Evolutionary conservation across 2,329 filamentous ascomycete genomes (phyloP).

Genomic region (Fusarium brachygibbosum): DNA sequence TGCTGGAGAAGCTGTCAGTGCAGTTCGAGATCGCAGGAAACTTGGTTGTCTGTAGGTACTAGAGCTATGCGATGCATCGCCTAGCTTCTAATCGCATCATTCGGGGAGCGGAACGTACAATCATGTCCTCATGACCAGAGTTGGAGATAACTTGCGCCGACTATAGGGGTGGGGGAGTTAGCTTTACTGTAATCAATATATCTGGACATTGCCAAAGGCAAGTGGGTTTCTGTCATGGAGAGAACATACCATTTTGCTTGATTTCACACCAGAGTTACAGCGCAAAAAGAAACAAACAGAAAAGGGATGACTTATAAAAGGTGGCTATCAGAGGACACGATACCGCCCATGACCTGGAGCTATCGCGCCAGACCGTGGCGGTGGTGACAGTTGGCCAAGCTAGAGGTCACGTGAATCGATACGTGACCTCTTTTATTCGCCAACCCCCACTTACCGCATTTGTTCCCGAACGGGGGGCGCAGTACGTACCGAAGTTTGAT

Average conservation of each 20-base stretch:
- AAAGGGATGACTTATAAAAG: constrained; percentile 32
- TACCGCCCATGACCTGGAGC: constrained; percentile 48
- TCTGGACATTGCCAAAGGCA: not conserved
- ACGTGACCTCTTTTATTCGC: constrained; percentile 23
- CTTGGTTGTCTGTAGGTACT: not conserved
- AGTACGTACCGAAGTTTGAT: constrained; percentile 37
- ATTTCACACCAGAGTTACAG: constrained; percentile 30
- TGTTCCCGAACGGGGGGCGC: constrained; percentile 13
- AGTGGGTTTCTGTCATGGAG: not conserved
- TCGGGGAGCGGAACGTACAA: constrained; percentile 74
- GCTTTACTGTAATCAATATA: constrained; percentile 26
- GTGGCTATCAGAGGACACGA: constrained; percentile 50
- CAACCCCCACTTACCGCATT: constrained; percentile 45
- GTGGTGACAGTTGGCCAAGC: constrained; percentile 50
- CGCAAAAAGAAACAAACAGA: constrained; percentile 32
- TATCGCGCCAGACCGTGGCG: constrained; percentile 42
- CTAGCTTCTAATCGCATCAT: constrained; percentile 17
- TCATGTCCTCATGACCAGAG: constrained; percentile 93
- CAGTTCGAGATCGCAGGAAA: constrained; percentile 28
- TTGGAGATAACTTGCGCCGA: constrained; percentile 62
- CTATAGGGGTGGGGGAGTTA: constrained; percentile 51
- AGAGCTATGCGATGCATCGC: constrained; percentile 14
- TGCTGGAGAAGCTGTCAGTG: constrained; percentile 69
- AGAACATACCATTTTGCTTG: constrained; percentile 46
- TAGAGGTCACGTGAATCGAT: constrained; percentile 38